phyloP scores from a whole-genome alignment of 2,329 filamentous ascomycete genomes.

The Sarocladium strictum region DNA sequence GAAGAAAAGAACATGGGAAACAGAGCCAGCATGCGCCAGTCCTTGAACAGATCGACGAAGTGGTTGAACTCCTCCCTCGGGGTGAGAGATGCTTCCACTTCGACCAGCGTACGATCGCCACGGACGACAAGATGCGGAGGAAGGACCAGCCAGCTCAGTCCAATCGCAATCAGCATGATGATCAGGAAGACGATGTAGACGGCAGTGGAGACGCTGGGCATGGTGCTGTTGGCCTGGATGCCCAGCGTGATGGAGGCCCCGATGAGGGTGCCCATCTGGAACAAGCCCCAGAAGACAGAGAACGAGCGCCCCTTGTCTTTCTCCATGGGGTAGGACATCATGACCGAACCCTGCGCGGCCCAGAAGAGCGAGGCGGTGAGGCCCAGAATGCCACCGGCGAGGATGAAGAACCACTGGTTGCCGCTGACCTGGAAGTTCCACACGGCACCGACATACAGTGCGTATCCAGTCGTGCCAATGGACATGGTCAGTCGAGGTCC shows the following conservation, averaged over 20 bases:
- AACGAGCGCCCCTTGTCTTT: constrained; percentile 75
- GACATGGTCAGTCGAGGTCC: constrained; percentile 59
- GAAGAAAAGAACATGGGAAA: constrained; percentile 80
- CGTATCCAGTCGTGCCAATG: constrained; percentile 67
- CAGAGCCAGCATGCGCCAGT: constrained; percentile 51
- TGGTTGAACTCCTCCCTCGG: constrained; percentile 12
- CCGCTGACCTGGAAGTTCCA: constrained; percentile 59
- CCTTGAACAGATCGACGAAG: constrained; percentile 16
- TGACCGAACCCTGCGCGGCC: constrained; percentile 70
- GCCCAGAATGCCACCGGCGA: constrained; percentile 64
- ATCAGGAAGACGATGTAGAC: constrained; percentile 26
- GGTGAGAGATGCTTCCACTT: constrained; percentile 8
- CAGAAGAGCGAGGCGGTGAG: constrained; percentile 68
- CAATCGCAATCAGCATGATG: constrained; percentile 20
- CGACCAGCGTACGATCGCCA: constrained; percentile 4
- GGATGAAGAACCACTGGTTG: constrained; percentile 62
- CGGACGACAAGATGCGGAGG: constrained; percentile 6
- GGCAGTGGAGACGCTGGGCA: constrained; percentile 26
- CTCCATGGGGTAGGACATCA: constrained; percentile 78
- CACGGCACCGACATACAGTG: constrained; percentile 61
- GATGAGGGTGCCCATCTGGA: constrained; percentile 79
- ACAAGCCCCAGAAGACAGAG: constrained; percentile 82
- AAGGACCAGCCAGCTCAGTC: constrained; percentile 1
- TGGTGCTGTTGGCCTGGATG: constrained; percentile 36
- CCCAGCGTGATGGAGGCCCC: constrained; percentile 52